Conservation (phyloP, 1,284 basidiomycete species). For the Tausonia pullulans region DNA sequence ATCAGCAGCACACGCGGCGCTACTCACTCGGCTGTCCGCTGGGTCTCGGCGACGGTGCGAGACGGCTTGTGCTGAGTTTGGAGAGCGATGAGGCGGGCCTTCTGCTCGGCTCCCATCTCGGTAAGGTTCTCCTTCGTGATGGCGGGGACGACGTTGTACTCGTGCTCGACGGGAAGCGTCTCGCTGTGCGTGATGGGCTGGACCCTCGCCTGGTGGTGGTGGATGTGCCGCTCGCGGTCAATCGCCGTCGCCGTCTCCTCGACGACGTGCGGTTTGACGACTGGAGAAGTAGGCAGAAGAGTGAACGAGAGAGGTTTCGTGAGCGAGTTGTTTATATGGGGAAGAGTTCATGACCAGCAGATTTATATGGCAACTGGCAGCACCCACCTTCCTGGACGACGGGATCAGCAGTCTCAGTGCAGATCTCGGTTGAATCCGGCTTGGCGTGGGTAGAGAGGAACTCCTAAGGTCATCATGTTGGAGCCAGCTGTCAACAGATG, state of each 20-base stretch:
- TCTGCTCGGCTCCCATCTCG: conserved; percentile 34
- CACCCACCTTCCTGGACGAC: too few relatives aligned
- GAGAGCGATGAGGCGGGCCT: conserved; percentile 31
- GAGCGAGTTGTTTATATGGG: conserved; percentile 15
- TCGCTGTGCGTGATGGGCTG: conserved; percentile 31
- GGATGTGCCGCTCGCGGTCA: conserved; percentile 32
- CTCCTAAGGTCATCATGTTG: too few relatives aligned
- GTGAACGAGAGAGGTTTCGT: background rate
- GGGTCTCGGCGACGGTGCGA: conserved; percentile 18
- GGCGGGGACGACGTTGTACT: conserved; percentile 24
- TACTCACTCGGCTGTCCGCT: conserved; percentile 20
- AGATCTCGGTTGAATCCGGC: conserved; percentile 31
- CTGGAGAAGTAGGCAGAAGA: conserved; percentile 18
- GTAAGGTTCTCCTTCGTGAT: conserved; percentile 30
- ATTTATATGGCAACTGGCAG: too few relatives aligned
- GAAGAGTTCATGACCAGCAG: too few relatives aligned
- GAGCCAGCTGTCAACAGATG: too few relatives aligned
- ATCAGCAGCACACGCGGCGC: too few relatives aligned
- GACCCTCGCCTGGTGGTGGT: conserved; percentile 29
- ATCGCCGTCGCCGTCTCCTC: conserved; percentile 28
- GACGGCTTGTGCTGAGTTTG: conserved; percentile 22
- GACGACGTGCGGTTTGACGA: conserved; percentile 28
- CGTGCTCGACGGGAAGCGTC: conserved; percentile 28
- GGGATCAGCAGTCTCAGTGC: conserved; percentile 23
- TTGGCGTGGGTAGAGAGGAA: conserved; percentile 3